Evolutionary conservation across 306 rosid species (phyloP).

Genomic region (Malus sieversii): DNA sequence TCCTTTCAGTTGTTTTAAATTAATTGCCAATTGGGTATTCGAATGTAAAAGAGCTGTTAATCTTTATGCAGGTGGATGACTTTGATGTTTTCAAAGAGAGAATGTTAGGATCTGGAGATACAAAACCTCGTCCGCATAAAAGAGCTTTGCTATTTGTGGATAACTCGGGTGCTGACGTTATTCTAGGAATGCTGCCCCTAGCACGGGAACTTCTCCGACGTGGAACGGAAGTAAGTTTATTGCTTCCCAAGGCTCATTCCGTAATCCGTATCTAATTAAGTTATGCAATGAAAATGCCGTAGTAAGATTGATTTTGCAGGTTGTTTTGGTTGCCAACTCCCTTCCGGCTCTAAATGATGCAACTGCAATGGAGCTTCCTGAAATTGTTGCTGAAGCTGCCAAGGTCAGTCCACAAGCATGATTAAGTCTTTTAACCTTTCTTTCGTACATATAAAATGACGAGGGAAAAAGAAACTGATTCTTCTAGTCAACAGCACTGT

Average conservation of each 20-base stretch:
- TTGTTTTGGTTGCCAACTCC: constrained; percentile 92
- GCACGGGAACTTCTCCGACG: constrained; percentile 92
- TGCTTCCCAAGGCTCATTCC: neutral
- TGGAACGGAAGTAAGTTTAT: constrained; percentile 82
- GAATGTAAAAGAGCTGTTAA: neutral
- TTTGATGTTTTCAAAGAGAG: constrained; percentile 74
- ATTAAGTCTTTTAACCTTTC: neutral
- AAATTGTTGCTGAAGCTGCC: constrained; percentile 94
- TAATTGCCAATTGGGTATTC: neutral
- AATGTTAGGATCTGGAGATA: constrained; percentile 60
- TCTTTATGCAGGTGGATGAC: constrained; percentile 71
- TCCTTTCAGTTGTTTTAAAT: neutral
- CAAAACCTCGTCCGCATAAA: constrained; percentile 54
- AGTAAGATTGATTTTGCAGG: constrained; percentile 38
- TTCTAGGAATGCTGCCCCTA: constrained; percentile 97
- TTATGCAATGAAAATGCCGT: neutral
- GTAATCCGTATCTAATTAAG: neutral
- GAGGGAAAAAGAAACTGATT: constrained; percentile 19
- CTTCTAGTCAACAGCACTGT: constrained; percentile 63
- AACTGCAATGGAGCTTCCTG: constrained; percentile 98
- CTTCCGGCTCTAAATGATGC: constrained; percentile 93
- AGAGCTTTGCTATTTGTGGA: constrained; percentile 94
- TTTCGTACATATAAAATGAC: neutral
- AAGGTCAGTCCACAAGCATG: constrained; percentile 51
- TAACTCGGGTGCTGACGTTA: constrained; percentile 93